Conservation (phyloP, 192 early-diverging fungal species). For the Backusella circina region DNA sequence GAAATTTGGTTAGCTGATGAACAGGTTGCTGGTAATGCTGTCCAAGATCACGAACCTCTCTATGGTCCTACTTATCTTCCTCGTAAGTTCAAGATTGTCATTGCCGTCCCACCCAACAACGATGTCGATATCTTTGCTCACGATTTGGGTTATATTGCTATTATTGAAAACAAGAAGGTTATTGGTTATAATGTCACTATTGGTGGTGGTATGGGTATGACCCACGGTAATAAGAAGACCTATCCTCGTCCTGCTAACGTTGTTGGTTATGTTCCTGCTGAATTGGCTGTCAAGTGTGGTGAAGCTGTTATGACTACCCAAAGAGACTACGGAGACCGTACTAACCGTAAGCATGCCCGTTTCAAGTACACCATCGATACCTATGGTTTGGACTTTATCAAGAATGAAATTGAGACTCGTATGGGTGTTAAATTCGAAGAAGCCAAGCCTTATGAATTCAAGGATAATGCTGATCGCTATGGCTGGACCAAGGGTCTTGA, state of each 20-base stretch:
- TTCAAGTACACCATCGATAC: slow-evolving; percentile 99
- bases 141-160: slow-evolving; percentile 92
- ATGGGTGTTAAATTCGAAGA: slow-evolving; percentile 70
- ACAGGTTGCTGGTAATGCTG: slow-evolving; percentile 74
- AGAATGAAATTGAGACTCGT: slow-evolving; percentile 76
- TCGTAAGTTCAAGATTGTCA: slow-evolving; percentile 93
- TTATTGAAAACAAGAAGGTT: slow-evolving; percentile 67
- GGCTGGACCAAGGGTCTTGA: slow-evolving; percentile 80
- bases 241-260: slow-evolving; percentile 82
- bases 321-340: slow-evolving; percentile 92
- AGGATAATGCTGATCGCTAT: slow-evolving; percentile 89
- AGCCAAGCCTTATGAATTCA: slow-evolving; percentile 73
- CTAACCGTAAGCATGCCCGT: slow-evolving; percentile 97
- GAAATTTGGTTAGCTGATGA: slow-evolving; percentile 97
- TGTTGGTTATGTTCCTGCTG: slow-evolving; percentile 78
- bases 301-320: slow-evolving; percentile 92
- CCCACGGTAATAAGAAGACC: slow-evolving; percentile 97
- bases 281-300: slow-evolving; percentile 74
- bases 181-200: slow-evolving; percentile 93
- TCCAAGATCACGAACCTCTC: slow-evolving; percentile 85
- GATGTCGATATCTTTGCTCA: slow-evolving; percentile 96
- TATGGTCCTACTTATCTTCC: slow-evolving; percentile 93
- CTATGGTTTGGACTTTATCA: slow-evolving; percentile 90
- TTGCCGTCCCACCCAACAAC: slow-evolving; percentile 94
- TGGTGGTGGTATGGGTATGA: slow-evolving; percentile 98